Base-by-base conservation (phyloP, 2,329 filamentous ascomycete species). In the Fusarium bactridioides region DNA sequence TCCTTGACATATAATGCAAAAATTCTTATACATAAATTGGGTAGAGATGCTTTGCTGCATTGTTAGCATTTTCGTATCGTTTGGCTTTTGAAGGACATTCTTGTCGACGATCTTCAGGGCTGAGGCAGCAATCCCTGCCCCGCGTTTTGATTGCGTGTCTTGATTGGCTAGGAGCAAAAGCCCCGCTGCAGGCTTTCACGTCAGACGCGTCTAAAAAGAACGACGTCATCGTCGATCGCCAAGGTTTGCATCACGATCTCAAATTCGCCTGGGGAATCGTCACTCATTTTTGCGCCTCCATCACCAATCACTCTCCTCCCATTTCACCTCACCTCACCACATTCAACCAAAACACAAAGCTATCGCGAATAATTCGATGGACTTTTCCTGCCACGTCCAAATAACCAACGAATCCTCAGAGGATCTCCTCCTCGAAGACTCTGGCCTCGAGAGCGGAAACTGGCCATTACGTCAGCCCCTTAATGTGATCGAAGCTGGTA, bases 381-480 rank as follows among this genome's bases (percentile, higher is more conserved):
- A 70, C 9, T 70, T 70, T 35, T 70, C 67, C 16, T 70, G 67
- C 37, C 67, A 70, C 27, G 66, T 70, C 25, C 37, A 16, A 1
- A 48, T 70, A 31, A 70, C 18, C 31, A 70, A 70, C 40, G 54
- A 66, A 23, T 56, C 67, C 19, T 37, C 50, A 31, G 38, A 66
- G 41, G 66, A 70, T 61, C 67, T 70, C 9, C 65, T 70, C 23
- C 66, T 70, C 13, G 66, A 70, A 43, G 61, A 70, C 50, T 70
- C 67, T 7, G 67, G 61, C 10, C 61, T 70, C 1, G 54, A 66
- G 2, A 70, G 60, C 50, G 67, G 67, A 11, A 15, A 60, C 19
- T 70, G 67, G 67, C 66, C 67, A 27, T 56, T 70, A 35, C 67
- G 67, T 56, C 67, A 70, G 50, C 67, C 67, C 35, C 66, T 70